phyloP scores from a whole-genome alignment of 108 stramenopile species.

The Pseudonitzschia multistriata region DNA sequence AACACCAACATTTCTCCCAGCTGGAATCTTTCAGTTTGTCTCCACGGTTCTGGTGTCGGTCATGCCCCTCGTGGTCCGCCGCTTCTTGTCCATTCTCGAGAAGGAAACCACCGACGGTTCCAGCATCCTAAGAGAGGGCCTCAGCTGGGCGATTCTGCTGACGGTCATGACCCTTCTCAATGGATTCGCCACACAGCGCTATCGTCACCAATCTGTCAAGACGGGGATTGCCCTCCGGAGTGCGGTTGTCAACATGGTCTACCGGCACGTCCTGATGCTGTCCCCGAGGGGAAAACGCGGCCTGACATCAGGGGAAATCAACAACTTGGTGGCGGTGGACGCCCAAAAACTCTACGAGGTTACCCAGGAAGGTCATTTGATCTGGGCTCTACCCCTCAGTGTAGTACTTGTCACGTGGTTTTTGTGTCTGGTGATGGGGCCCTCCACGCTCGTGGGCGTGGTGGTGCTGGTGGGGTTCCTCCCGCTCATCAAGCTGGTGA shows the following conservation, averaged over 20 bases:
- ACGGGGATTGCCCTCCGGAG: conserved; percentile 61
- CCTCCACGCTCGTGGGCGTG: conserved; percentile 72
- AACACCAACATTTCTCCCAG: conserved; percentile 55
- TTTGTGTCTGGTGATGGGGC: conserved; percentile 62
- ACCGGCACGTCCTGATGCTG: conserved; percentile 56
- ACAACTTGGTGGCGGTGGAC: conserved; percentile 82
- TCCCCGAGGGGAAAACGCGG: conserved; percentile 56
- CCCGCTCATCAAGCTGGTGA: conserved; percentile 62
- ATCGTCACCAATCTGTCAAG: conserved; percentile 65
- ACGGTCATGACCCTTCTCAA: conserved; percentile 48
- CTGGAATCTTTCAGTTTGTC: conserved; percentile 68
- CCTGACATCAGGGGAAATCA: conserved; percentile 68
- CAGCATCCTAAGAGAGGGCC: conserved; percentile 33
- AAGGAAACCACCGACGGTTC: conserved; percentile 27
- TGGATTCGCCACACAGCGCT: conserved; percentile 64
- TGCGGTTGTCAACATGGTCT: conserved; percentile 56
- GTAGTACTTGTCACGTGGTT: conserved; percentile 72
- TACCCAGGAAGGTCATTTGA: conserved; percentile 78
- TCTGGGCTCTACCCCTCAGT: conserved; percentile 81
- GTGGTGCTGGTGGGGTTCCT: conserved; percentile 58
- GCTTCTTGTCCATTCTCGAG: conserved; percentile 63
- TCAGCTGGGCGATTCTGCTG: conserved; percentile 51
- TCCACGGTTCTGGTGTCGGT: conserved; percentile 64
- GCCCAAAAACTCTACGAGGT: conserved; percentile 83
- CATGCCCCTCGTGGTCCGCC: conserved; percentile 70